phyloP scores from a whole-genome alignment of 306 rosid species.

The Gillenia trifoliata region DNA sequence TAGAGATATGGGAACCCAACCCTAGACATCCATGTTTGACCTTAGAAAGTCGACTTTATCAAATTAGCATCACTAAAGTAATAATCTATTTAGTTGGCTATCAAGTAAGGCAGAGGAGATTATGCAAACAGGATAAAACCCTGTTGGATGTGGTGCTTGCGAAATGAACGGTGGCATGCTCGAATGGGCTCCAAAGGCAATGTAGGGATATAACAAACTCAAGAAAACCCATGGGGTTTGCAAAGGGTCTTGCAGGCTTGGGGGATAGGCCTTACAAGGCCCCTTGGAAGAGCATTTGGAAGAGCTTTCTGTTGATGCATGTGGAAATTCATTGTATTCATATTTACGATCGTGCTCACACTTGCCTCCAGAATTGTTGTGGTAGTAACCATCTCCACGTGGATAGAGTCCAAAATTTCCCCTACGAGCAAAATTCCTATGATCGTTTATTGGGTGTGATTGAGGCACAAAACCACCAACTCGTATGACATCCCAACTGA shows the following conservation, averaged over 20 bases:
- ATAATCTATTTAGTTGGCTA: conserved; percentile 63
- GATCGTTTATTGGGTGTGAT: conserved; percentile 30
- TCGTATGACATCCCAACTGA: conserved; percentile 50
- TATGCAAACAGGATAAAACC: conserved; percentile 40
- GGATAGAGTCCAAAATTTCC: conserved; percentile 48
- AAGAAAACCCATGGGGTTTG: conserved; percentile 36
- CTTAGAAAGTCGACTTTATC: conserved; percentile 49
- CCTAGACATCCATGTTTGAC: conserved; percentile 70
- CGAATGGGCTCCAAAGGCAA: conserved; percentile 46
- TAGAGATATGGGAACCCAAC: conserved; percentile 70
- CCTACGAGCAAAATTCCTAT: conserved; percentile 48
- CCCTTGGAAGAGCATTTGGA: too few species aligned
- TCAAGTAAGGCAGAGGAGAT: conserved; percentile 30
- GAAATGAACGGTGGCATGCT: conserved; percentile 37
- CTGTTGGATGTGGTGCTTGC: conserved; percentile 39
- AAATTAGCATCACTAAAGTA: conserved; percentile 76
- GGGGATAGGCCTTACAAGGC: conserved; percentile 52
- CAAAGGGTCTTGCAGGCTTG: conserved; percentile 41
- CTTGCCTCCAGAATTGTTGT: conserved; percentile 45
- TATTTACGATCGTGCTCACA: conserved; percentile 62
- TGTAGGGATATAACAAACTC: conserved; percentile 48
- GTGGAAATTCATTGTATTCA: conserved; percentile 45
- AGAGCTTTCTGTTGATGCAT: conserved; percentile 52
- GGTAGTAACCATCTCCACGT: conserved; percentile 52
- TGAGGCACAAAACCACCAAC: conserved; percentile 41